Base-by-base conservation (phyloP, 148 eudicot genomes). In the Vaccinium vitisidaea region DNA sequence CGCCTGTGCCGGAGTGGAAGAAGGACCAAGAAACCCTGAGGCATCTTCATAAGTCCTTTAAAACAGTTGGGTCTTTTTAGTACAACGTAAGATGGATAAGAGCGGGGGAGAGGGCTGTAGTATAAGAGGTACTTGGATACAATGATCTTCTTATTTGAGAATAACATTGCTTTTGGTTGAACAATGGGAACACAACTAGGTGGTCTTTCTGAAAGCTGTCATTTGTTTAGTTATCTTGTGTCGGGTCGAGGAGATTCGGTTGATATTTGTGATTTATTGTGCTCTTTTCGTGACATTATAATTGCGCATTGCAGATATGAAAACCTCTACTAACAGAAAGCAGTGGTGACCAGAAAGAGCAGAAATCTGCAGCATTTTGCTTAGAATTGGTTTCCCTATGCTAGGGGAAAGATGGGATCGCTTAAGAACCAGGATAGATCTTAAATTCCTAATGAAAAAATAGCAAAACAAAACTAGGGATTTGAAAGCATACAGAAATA, bases 41-140 rank as follows among this genome's bases (percentile, higher is more conserved):
- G 89, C 99, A 94, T 82, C 48, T 96, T 43, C 99, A 96, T 65
- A 84, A 94, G 80, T 96, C 99, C 0, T 93, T 96, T 65, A 92
- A 89, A 79, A 96, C 99, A 2, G 89, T 96, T 63, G 90, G 86
- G 5, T 88, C 83, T 52, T 78, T 48, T 36, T 74, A 56, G 77
- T 9, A 18, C 54, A 3, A 39, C 18, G 43, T 27, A 5, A 27
- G 43, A 65, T 12, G 39, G 39, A 36, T 36, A 12, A 23, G 70
- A 61, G 69, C 5, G 69, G 30, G 74, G 16, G 15, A 69, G 39
- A 69, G 74, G 27, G 39, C 15, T 69, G 14, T 69, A 69, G 27
- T 27, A 36, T 36, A 32, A 32, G 46, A 73, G 50, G 77, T 36
- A 73, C 12, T 39, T 73, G 76, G 39, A 7, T 36, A 73, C 50